These are phyloP conservation scores for Neofusicoccum laricinum DNA, from an alignment of 2,329 filamentous ascomycete species.

Conservation along the genomic window DNA sequence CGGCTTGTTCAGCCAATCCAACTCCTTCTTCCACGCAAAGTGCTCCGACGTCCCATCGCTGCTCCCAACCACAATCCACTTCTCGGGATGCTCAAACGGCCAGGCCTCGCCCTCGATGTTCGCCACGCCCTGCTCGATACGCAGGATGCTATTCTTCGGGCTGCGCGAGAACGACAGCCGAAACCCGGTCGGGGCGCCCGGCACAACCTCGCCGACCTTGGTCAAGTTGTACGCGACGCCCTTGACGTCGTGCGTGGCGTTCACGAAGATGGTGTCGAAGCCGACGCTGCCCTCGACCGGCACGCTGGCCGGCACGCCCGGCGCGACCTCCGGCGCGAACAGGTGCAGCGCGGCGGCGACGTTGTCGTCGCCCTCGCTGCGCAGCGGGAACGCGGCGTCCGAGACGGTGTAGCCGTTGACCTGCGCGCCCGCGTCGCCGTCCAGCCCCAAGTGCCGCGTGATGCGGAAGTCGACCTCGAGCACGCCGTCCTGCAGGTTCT, in stretches of 20 bases:
- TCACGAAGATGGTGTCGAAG: background rate
- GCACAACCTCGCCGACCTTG: background rate
- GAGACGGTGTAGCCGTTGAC: conserved; percentile 11
- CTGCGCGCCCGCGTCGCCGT: conserved; percentile 11
- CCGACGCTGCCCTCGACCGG: background rate
- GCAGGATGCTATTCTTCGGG: conserved; percentile 10
- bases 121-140: conserved; percentile 4
- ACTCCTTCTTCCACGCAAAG: conserved; percentile 8
- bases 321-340: background rate
- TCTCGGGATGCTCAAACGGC: background rate
- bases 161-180: conserved; percentile 10
- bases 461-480: conserved; percentile 17
- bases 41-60: background rate
- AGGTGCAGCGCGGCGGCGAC: background rate
- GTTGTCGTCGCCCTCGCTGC: background rate
- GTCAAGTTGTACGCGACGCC: conserved; percentile 12
- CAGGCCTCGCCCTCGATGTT: background rate
- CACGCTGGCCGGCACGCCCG: background rate
- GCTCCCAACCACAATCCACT: background rate
- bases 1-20: conserved; percentile 6
- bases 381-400: background rate
- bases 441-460: conserved; percentile 5
- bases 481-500: conserved; percentile 8
- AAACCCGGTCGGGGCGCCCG: background rate
- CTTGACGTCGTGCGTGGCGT: conserved; percentile 12